phyloP scores from a whole-genome alignment of 2,329 filamentous ascomycete genomes.

The Nannizziopsis arthrosporioides region DNA sequence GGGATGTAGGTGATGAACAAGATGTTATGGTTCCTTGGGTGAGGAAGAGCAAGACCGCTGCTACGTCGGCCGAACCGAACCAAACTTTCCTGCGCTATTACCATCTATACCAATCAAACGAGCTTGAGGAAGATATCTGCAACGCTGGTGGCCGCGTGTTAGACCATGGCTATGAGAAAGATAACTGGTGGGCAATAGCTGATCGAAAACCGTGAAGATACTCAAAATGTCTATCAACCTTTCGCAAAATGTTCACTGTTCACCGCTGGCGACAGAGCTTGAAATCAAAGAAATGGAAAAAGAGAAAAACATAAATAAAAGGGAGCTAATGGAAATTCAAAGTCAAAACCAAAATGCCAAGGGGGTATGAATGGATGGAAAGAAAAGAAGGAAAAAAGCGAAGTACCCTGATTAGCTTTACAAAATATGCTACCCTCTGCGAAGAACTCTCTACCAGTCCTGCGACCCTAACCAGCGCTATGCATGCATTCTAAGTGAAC shows the following conservation, averaged over 20 bases:
- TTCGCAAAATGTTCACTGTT: neutral
- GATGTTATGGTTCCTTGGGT: constrained; percentile 97
- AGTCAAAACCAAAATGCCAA: neutral
- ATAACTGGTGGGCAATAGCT: constrained; percentile 93
- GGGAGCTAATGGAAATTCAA: no score
- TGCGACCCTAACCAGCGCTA: constrained; percentile 8
- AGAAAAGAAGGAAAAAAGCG: neutral
- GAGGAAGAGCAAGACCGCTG: constrained; percentile 37
- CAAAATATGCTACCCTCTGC: constrained; percentile 8
- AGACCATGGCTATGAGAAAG: constrained; percentile 81
- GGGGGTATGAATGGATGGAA: neutral
- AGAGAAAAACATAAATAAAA: no score
- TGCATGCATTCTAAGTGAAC: constrained; percentile 7
- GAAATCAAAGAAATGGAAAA: no score
- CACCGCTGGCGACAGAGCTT: neutral
- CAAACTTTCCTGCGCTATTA: constrained; percentile 74
- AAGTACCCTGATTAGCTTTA: constrained; percentile 7
- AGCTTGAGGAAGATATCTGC: constrained; percentile 68
- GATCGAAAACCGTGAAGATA: constrained; percentile 20
- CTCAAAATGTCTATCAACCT: neutral
- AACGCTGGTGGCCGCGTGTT: constrained; percentile 64
- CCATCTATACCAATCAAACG: constrained; percentile 76
- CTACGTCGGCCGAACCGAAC: constrained; percentile 3
- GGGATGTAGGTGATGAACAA: constrained; percentile 72
- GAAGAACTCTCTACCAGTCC: constrained; percentile 3